A percentile compares a stretch with the other conserved stretches of the same genome.
Evolutionary conservation across 495 filamentous ascomycete species (phyloP).

Genomic region (Staphylotrichum longicolle): DNA sequence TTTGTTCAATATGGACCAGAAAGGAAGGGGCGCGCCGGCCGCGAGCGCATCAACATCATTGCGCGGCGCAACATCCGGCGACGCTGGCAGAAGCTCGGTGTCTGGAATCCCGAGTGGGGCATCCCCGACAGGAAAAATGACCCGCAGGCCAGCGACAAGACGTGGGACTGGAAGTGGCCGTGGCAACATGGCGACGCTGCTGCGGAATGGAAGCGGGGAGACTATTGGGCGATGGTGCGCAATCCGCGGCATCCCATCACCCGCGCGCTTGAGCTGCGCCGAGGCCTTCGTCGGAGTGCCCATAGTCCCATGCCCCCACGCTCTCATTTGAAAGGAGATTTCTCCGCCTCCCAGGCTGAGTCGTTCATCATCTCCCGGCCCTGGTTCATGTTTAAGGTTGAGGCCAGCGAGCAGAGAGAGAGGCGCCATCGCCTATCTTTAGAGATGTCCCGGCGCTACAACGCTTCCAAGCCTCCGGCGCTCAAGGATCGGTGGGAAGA

Average conservation of each 20-base stretch:
- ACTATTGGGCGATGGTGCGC: neutral
- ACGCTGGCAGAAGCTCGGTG: slow-evolving; percentile 14
- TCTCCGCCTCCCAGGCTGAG: slow-evolving; percentile 5
- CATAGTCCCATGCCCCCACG: neutral
- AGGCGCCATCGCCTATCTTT: slow-evolving; percentile 28
- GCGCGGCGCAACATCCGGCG: slow-evolving; percentile 6
- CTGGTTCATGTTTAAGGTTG: slow-evolving; percentile 13
- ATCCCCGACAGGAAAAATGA: slow-evolving; percentile 11
- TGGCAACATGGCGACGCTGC: slow-evolving; percentile 8
- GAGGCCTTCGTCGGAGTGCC: neutral
- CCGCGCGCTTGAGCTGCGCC: slow-evolving; percentile 1
- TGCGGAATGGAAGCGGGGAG: neutral
- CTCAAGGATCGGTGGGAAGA: slow-evolving; percentile 10
- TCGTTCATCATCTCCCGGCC: slow-evolving; percentile 18
- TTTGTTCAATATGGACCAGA: too few species aligned
- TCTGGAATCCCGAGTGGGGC: slow-evolving; percentile 18
- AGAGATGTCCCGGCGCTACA: neutral
- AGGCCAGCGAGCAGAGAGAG: neutral
- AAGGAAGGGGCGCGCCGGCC: neutral
- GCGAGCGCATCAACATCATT: slow-evolving; percentile 1
- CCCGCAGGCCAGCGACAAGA: neutral
- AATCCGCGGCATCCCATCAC: neutral
- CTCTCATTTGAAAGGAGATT: neutral
- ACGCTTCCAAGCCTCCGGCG: too few species aligned
- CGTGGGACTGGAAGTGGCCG: slow-evolving; percentile 11